These are phyloP conservation scores for Ceratocystis ficicola DNA, from an alignment of 2,329 filamentous ascomycete genomes.

Conservation along the genomic window DNA sequence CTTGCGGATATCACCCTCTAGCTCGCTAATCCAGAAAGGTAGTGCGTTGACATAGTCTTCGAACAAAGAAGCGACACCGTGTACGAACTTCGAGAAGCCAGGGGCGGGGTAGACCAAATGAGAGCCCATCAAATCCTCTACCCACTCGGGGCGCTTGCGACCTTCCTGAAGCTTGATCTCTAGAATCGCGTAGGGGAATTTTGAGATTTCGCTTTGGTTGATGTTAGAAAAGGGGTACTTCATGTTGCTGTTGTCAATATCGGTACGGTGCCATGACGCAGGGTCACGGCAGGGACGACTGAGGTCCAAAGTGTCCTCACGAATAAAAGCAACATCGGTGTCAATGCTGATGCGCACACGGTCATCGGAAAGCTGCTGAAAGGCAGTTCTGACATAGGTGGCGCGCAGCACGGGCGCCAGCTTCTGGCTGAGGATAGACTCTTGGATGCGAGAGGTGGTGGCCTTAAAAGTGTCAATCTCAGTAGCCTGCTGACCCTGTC, in stretches of 20 bases:
- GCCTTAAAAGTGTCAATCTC: conserved; percentile 58
- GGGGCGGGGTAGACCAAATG: conserved; percentile 84
- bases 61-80: conserved; percentile 82
- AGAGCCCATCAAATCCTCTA: conserved; percentile 81
- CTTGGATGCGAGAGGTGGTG: conserved; percentile 64
- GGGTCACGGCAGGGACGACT: conserved; percentile 83
- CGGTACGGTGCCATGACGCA: conserved; percentile 76
- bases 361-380: conserved; percentile 89
- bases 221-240: conserved; percentile 78
- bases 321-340: conserved; percentile 79
- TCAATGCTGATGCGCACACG: conserved; percentile 86
- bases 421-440: conserved; percentile 62
- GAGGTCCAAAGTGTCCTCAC: conserved; percentile 61
- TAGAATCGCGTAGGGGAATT: conserved; percentile 80
- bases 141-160: conserved; percentile 67
- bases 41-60: conserved; percentile 93
- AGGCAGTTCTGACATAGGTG: conserved; percentile 87
- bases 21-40: conserved; percentile 87
- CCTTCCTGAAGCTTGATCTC: conserved; percentile 80
- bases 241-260: conserved; percentile 75
- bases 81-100: conserved; percentile 92
- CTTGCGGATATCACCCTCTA: conserved; percentile 86
- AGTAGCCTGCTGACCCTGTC: conserved; percentile 54
- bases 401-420: conserved; percentile 78
- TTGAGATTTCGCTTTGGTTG: conserved; percentile 78